Percentiles rank a stretch among this genome's conserved stretches.
Conservation (phyloP, 1,139 yeast species). For the Geotrichum histeridarum region DNA sequence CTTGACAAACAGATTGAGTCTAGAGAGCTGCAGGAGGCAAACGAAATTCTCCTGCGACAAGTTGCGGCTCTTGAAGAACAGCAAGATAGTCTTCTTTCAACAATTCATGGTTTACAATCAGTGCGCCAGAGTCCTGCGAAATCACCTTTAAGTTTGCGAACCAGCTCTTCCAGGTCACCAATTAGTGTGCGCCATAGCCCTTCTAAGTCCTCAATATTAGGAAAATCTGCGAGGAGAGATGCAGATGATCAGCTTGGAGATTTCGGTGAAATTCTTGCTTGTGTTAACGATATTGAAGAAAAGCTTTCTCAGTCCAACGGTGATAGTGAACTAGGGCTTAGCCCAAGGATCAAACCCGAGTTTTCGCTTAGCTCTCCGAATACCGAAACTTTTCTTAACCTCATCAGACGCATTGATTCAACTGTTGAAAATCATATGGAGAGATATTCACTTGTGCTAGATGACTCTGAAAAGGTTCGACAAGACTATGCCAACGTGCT, state of each 20-base stretch:
- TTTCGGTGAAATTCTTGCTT: neutral
- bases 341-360: neutral
- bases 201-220: too few species aligned
- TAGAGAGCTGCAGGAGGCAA: conserved; percentile 7
- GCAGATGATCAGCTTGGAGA: neutral
- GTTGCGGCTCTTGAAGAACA: conserved; percentile 5
- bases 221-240: neutral
- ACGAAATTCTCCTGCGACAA: conserved; percentile 9
- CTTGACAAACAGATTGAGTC: conserved; percentile 11
- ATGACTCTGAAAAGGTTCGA: neutral
- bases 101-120: neutral
- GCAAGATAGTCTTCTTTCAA: conserved; percentile 4
- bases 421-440: neutral
- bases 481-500: conserved; percentile 9
- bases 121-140: neutral
- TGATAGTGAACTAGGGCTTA: neutral
- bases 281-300: neutral
- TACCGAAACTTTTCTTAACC: too few species aligned
- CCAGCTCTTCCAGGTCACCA: neutral
- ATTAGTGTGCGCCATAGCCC: too few species aligned
- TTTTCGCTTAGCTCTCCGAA: neutral
- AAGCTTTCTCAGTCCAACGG: neutral
- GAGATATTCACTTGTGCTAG: neutral
- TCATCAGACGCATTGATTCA: conserved; percentile 3
- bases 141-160: neutral